A percentile compares a stretch with the other conserved stretches of the same genome.
phyloP scores from a whole-genome alignment of 2,329 filamentous ascomycete genomes.

The Fusarium concolor region DNA sequence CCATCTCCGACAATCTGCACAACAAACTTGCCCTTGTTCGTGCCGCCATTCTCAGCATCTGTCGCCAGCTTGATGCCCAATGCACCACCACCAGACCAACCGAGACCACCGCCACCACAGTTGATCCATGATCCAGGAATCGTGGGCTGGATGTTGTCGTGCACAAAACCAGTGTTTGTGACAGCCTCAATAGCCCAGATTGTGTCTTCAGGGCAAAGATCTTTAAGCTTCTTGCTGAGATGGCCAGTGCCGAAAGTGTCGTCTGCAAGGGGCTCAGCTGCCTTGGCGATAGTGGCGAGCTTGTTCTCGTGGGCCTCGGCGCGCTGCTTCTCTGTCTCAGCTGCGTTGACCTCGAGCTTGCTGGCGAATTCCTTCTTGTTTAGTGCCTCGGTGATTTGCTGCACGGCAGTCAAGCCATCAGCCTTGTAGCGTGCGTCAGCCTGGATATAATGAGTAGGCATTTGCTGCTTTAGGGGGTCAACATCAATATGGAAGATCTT shows the following conservation, averaged over 20 bases:
- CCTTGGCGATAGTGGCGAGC: slow-evolving; percentile 68
- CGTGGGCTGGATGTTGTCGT: slow-evolving; percentile 76
- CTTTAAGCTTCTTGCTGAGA: slow-evolving; percentile 49
- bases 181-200: slow-evolving; percentile 85
- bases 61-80: slow-evolving; percentile 81
- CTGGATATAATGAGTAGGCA: slow-evolving; percentile 78
- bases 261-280: slow-evolving; percentile 68
- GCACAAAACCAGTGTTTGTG: slow-evolving; percentile 74
- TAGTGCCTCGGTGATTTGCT: slow-evolving; percentile 75
- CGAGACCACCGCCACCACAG: slow-evolving; percentile 82
- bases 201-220: slow-evolving; percentile 60
- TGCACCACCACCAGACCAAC: slow-evolving; percentile 82
- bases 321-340: slow-evolving; percentile 57
- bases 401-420: slow-evolving; percentile 72
- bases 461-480: slow-evolving; percentile 76
- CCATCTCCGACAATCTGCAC: slow-evolving; percentile 68
- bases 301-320: slow-evolving; percentile 68
- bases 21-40: slow-evolving; percentile 62
- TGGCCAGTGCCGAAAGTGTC: slow-evolving; percentile 61
- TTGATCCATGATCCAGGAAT: slow-evolving; percentile 82
- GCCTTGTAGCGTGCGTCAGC: slow-evolving; percentile 74
- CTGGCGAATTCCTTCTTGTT: slow-evolving; percentile 57
- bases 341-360: slow-evolving; percentile 49
- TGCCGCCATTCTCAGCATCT: slow-evolving; percentile 53
- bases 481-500: slow-evolving; percentile 73